Conservation (phyloP, 164 flowering plant species). For the Piper longum region DNA sequence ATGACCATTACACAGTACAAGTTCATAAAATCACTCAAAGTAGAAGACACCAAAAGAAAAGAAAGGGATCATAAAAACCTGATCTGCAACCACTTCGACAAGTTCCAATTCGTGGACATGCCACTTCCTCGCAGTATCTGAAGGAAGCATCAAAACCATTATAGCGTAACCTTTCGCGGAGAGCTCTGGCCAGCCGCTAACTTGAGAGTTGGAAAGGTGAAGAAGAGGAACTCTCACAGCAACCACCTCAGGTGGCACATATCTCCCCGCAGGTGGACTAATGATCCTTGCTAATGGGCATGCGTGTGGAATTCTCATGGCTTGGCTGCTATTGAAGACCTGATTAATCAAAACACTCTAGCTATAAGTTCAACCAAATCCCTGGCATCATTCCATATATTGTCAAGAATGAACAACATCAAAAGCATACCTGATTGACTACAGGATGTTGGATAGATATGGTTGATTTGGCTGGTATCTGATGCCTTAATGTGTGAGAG, state of each 20-base stretch:
- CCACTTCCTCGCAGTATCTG: constrained; percentile 50
- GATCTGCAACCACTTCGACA: constrained; percentile 76
- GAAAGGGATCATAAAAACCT: constrained; percentile 24
- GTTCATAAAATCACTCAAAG: no score
- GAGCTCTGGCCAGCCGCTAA: constrained; percentile 53
- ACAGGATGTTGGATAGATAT: constrained; percentile 43
- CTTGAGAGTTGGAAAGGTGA: constrained; percentile 50
- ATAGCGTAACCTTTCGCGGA: constrained; percentile 53
- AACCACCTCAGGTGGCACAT: constrained; percentile 54
- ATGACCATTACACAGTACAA: no score
- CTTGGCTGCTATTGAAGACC: constrained; percentile 42
- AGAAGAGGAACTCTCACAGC: constrained; percentile 70
- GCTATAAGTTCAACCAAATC: neutral
- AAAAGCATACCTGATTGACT: constrained; percentile 28
- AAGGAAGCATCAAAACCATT: constrained; percentile 62
- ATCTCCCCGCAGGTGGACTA: constrained; percentile 34
- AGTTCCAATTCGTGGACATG: constrained; percentile 68
- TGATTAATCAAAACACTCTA: constrained; percentile 5
- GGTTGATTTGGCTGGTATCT: constrained; percentile 34
- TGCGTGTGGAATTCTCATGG: constrained; percentile 38
- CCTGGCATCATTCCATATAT: neutral
- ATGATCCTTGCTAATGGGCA: constrained; percentile 41
- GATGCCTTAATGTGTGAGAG: constrained; percentile 42
- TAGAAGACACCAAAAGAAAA: neutral
- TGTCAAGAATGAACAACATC: neutral